Base-by-base conservation (phyloP, 345 rosid genomes). In the Eucalyptus urophylla region DNA sequence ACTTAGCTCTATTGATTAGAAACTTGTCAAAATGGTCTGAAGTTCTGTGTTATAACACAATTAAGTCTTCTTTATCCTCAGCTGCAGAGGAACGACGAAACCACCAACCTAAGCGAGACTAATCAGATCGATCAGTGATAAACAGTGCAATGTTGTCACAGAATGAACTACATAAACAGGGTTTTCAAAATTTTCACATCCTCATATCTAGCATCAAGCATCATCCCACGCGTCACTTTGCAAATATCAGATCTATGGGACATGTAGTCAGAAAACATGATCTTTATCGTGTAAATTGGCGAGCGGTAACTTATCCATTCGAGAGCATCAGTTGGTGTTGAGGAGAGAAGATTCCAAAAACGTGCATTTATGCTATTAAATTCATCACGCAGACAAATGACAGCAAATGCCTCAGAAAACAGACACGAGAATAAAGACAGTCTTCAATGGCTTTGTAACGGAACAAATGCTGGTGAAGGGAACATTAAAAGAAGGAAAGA, bases 331-430 rank as follows among this genome's bases (percentile, higher is more conserved):
- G 80, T 86, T 60, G 72, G 19, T 25, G 85, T 40, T 76, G 47
- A 76, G 24, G 85, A 89, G 87, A 90, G 88, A 89, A 89, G 91
- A 89, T 90, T 88, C 90, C 90, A 88, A 93, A 87, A 92, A 93
- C 72, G 91, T 88, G 87, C 56, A 88, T 27, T 76, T 24, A 40
- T 40, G 29, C 85, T 76, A 76, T 76, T 21, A 76, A 51, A 62
- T 60, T 92, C 90, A 87, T 89, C 90, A 93, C 87, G 91, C 90
- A 89, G 90, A 89, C 90, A 67, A 92, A 93, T 88, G 89, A 87
- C 85, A 90, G 90, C 92, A 90, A 87, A 88, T 90, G 90, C 89
- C 90, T 51, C 33, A 72, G 80, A 85, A 81, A 21, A 86, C 89
- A 90, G 88, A 80, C 90, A 87, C 89, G 65, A 56, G 58, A 91